Conservation (phyloP, 1,284 basidiomycete genomes). For the Ustilago curta region DNA sequence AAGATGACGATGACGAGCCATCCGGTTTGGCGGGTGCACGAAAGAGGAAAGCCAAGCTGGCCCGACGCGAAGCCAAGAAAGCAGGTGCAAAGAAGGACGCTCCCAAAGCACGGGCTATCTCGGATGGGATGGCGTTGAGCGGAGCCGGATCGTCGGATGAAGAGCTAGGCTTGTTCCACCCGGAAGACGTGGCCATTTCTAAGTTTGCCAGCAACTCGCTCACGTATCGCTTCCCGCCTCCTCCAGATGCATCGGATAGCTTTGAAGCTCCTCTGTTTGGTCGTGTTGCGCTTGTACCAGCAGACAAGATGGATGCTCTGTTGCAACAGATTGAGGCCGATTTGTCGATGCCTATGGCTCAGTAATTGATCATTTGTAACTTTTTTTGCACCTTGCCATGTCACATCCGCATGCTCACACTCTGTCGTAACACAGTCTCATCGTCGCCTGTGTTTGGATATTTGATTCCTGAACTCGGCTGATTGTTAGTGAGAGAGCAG, state of each 20-base stretch:
- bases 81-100: slow-evolving; percentile 48
- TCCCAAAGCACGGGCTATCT: slow-evolving; percentile 32
- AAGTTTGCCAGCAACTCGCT: slow-evolving; percentile 54
- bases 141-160: slow-evolving; percentile 32
- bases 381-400: no score
- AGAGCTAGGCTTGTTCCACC: slow-evolving; percentile 64
- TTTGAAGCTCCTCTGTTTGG: slow-evolving; percentile 66
- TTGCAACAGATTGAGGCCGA: slow-evolving; percentile 40
- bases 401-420: no score
- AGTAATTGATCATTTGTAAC: slow-evolving; percentile 4
- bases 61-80: slow-evolving; percentile 48
- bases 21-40: slow-evolving; percentile 58
- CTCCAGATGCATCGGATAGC: slow-evolving; percentile 59
- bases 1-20: slow-evolving; percentile 58
- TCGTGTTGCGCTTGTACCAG: slow-evolving; percentile 57
- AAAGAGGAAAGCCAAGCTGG: slow-evolving; percentile 50
- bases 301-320: slow-evolving; percentile 41
- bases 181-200: slow-evolving; percentile 62
- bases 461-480: no score
- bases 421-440: no score
- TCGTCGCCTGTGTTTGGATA: no score
- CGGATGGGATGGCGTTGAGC: slow-evolving; percentile 35
- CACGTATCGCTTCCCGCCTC: slow-evolving; percentile 66
- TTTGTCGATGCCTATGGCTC: slow-evolving; percentile 30
- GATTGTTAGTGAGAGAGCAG: no score